These are phyloP conservation scores for Flaveria robusta DNA, from an alignment of 129 eudicot species.

Conservation along the genomic window DNA sequence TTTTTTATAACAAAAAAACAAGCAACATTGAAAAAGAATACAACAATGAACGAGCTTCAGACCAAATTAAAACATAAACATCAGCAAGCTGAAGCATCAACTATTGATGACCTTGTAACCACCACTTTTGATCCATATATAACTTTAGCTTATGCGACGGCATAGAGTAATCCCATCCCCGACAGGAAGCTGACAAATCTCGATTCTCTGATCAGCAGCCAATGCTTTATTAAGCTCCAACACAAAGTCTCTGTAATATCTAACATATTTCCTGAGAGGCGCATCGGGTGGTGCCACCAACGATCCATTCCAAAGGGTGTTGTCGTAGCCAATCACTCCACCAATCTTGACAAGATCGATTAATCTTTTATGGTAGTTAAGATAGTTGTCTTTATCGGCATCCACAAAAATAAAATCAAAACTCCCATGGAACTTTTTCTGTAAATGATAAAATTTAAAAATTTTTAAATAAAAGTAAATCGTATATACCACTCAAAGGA, in stretches of 20 bases:
- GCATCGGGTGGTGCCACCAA: slow-evolving; percentile 37
- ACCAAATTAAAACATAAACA: not conserved
- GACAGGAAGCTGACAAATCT: slow-evolving; percentile 33
- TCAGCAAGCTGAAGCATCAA: not conserved
- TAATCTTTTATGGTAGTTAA: slow-evolving; percentile 32
- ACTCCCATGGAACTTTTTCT: slow-evolving; percentile 24
- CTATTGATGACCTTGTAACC: too few species aligned
- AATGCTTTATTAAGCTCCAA: slow-evolving; percentile 36
- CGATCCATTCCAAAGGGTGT: slow-evolving; percentile 38
- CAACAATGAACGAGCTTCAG: not conserved
- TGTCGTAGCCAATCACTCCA: slow-evolving; percentile 36
- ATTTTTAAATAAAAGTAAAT: not conserved
- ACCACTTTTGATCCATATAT: not conserved
- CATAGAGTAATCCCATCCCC: slow-evolving; percentile 34
- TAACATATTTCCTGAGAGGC: slow-evolving; percentile 31
- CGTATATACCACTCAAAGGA: not conserved
- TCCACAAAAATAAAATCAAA: slow-evolving; percentile 41
- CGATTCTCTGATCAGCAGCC: slow-evolving; percentile 26
- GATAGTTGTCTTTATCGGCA: slow-evolving; percentile 36
- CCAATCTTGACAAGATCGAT: slow-evolving; percentile 35
- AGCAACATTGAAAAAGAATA: not conserved
- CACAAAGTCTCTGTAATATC: slow-evolving; percentile 34
- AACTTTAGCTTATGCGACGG: slow-evolving; percentile 23
- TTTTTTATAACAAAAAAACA: not conserved
- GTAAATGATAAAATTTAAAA: too few species aligned